Evolutionary conservation across 2,329 filamentous ascomycete species (phyloP), one percentile per base, ranked within the genome.

Genomic region (Dothideomycetes sp.): DNA sequence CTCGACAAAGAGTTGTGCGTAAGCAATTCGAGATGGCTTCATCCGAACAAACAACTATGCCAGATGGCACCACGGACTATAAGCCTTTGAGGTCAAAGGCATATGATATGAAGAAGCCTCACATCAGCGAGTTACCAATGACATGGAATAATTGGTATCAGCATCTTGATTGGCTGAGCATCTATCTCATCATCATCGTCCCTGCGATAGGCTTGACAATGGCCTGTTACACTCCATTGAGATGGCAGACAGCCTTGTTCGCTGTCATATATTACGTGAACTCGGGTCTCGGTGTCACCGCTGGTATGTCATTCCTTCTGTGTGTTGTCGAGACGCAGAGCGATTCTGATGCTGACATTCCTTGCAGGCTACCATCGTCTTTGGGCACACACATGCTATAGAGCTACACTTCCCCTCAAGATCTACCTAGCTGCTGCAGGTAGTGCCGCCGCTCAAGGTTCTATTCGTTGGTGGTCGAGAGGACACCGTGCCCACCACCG

Each of bases 141-240:
- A 94, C 84, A 45, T 73, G 71, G 64, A 68, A 71, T 54, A 94
- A 94, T 69, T 91, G 84, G 84, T 80, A 87, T 67, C 82, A 88
- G 67, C 87, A 94, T 60, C 74, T 94, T 70, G 87, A 94, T 73
- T 94, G 87, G 86, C 73, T 94, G 51, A 94, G 94, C 64, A 80
- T 84, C 47, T 74, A 71, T 47, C 74, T 94, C 60, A 89, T 94
- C 60, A 63, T 94, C 49, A 70, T 82, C 51, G 73, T 94, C 32
- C 87, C 88, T 28, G 47, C 88, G 33, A 69, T 74, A 43, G 87
- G 87, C 47, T 74, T 82, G 57, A 63, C 91, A 52, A 73, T 77
- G 40, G 73, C 86, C 38, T 78, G 84, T 65, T 94, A 82, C 79
- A 81, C 84, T 31, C 84, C 85, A 41, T 66, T 89, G 25, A 70